Evolutionary conservation across 768 basidiomycete species (phyloP).

Genomic region (Naganishia onofrii): DNA sequence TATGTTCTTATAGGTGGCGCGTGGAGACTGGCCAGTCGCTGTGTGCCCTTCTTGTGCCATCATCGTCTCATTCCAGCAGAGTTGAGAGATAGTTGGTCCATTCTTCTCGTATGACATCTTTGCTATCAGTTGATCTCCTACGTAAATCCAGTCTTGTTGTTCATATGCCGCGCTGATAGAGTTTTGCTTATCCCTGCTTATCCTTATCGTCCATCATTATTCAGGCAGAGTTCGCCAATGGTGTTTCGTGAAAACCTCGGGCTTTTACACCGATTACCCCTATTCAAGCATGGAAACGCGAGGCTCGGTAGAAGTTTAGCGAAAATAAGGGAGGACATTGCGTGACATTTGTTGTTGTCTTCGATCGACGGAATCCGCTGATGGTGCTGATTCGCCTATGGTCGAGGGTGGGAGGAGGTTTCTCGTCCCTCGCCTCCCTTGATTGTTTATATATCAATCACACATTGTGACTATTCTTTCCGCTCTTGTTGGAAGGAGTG

Average conservation of each 20-base stretch:
- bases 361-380: background rate
- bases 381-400: background rate
- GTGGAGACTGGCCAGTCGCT: too few species aligned
- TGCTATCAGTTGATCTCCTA: too few species aligned
- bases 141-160: too few species aligned
- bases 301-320: too few species aligned
- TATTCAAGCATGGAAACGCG: slow-evolving; percentile 7
- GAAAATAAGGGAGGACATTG: background rate
- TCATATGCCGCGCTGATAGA: too few species aligned
- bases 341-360: background rate
- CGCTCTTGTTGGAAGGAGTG: background rate
- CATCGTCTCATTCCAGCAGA: too few species aligned
- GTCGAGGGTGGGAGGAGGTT: background rate
- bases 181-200: too few species aligned
- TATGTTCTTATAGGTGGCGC: too few species aligned
- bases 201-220: background rate
- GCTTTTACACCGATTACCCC: background rate
- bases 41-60: too few species aligned
- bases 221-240: background rate
- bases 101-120: too few species aligned
- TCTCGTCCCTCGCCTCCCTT: background rate
- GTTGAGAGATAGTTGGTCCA: too few species aligned
- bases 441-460: background rate
- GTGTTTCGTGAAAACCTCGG: slow-evolving; percentile 6
- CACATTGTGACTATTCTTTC: background rate